Evolutionary conservation across 257 asterid genomes (phyloP).

Genomic region (Solanum corneliomulleri): DNA sequence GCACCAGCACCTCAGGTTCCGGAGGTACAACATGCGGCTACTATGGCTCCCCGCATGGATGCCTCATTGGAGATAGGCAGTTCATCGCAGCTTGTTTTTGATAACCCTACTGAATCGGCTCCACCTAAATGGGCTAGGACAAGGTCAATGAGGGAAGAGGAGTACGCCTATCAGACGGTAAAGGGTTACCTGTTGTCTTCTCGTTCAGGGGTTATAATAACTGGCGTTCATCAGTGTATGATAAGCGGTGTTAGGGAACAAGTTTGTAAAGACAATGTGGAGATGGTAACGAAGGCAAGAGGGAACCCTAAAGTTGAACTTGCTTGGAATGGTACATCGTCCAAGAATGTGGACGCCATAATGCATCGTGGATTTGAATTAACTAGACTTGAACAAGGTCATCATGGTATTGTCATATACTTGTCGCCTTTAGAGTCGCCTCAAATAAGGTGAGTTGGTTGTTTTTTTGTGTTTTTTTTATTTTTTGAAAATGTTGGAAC

Average conservation of each 20-base stretch:
- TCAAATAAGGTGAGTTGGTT: conserved; percentile 32
- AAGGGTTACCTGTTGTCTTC: conserved; percentile 14
- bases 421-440: conserved; percentile 35
- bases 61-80: not conserved
- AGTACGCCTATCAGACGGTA: conserved; percentile 8
- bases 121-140: conserved; percentile 51
- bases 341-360: conserved; percentile 38
- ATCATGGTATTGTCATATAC: conserved; percentile 35
- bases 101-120: not conserved
- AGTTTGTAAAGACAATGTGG: conserved; percentile 36
- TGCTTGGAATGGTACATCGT: conserved; percentile 68
- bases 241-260: conserved; percentile 19
- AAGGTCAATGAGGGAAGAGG: conserved; percentile 17
- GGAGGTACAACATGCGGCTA: no score
- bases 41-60: no score
- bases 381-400: conserved; percentile 5
- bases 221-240: conserved; percentile 31
- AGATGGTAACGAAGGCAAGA: conserved; percentile 27
- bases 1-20: no score
- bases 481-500: not conserved
- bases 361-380: conserved; percentile 43
- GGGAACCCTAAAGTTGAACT: conserved; percentile 35
- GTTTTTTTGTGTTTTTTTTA: not conserved
- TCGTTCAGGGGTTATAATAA: conserved; percentile 20
- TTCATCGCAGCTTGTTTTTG: conserved; percentile 15